These are phyloP conservation scores for Knufia petricola DNA, from an alignment of 2,329 filamentous ascomycete genomes.

Conservation along the genomic window DNA sequence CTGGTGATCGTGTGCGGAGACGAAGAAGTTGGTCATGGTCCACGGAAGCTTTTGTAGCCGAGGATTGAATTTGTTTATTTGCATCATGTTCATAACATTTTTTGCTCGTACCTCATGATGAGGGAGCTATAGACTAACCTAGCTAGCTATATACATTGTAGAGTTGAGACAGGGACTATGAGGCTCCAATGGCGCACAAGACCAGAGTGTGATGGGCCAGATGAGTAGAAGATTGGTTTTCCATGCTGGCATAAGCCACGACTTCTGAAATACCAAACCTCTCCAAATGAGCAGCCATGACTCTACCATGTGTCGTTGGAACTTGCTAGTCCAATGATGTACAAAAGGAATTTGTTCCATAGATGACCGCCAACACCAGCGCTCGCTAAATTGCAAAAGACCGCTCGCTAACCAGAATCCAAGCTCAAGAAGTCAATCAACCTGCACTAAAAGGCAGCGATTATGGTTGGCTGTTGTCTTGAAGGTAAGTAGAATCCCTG, in stretches of 20 bases:
- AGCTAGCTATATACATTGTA: background rate
- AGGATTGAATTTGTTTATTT: too few relatives aligned
- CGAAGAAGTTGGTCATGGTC: too few relatives aligned
- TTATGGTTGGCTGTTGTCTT: slow-evolving; percentile 35
- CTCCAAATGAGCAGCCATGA: slow-evolving; percentile 6
- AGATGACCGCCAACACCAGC: slow-evolving; percentile 13
- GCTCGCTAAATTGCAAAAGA: slow-evolving; percentile 15
- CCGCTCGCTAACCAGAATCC: slow-evolving; percentile 16
- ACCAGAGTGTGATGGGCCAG: slow-evolving; percentile 2
- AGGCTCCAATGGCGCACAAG: background rate
- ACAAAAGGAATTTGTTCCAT: slow-evolving; percentile 1
- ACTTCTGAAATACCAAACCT: background rate
- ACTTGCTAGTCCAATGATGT: background rate
- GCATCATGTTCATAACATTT: too few relatives aligned
- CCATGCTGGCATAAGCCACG: slow-evolving; percentile 7
- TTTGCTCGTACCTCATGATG: background rate
- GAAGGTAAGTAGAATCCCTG: slow-evolving; percentile 40
- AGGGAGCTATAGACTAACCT: slow-evolving; percentile 1
- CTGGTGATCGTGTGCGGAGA: too few relatives aligned
- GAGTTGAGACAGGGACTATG: background rate
- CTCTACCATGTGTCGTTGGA: background rate
- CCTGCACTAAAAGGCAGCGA: slow-evolving; percentile 39
- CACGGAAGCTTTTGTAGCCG: too few relatives aligned
- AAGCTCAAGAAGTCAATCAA: slow-evolving; percentile 20
- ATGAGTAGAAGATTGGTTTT: background rate